phyloP scores from a whole-genome alignment of 1,284 basidiomycete species.

The Austroboletus novae-zelandiae region DNA sequence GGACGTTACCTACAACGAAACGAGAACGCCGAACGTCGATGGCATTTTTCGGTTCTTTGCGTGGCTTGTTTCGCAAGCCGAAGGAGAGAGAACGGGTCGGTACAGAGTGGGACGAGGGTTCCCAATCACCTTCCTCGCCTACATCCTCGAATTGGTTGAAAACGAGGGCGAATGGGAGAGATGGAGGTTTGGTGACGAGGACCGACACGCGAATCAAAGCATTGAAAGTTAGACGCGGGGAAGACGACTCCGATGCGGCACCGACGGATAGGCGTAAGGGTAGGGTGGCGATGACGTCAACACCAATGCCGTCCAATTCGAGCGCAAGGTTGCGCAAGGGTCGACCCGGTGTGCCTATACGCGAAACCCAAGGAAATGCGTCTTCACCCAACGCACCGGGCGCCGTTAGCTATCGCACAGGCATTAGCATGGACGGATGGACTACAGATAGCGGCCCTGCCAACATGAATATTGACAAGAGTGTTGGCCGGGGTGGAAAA shows the following conservation, averaged over 20 bases:
- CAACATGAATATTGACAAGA: not conserved
- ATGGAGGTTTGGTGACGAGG: constrained; percentile 21
- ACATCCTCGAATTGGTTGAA: constrained; percentile 6
- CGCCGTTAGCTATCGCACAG: not conserved
- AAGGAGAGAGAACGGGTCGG: constrained; percentile 6
- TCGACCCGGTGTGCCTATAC: constrained; percentile 6
- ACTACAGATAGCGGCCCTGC: constrained; percentile 13
- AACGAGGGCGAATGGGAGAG: too few relatives aligned
- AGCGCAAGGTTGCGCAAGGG: constrained; percentile 26
- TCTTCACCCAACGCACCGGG: not conserved
- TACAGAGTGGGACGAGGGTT: constrained; percentile 14
- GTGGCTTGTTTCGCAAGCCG: constrained; percentile 25
- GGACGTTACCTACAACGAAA: not conserved
- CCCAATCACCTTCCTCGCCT: too few relatives aligned
- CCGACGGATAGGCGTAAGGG: too few relatives aligned
- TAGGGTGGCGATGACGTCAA: not conserved
- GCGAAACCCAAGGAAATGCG: constrained; percentile 1
- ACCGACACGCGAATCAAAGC: constrained; percentile 24
- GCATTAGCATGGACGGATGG: constrained; percentile 21
- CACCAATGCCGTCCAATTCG: not conserved
- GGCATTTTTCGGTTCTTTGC: constrained; percentile 28
- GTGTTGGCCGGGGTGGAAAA: too few relatives aligned
- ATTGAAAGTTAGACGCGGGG: not conserved
- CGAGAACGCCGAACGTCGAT: constrained; percentile 24
- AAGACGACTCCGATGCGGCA: constrained; percentile 8